Evolutionary conservation across 257 asterid species (phyloP).

Genomic region (Solanum appendiculatum): DNA sequence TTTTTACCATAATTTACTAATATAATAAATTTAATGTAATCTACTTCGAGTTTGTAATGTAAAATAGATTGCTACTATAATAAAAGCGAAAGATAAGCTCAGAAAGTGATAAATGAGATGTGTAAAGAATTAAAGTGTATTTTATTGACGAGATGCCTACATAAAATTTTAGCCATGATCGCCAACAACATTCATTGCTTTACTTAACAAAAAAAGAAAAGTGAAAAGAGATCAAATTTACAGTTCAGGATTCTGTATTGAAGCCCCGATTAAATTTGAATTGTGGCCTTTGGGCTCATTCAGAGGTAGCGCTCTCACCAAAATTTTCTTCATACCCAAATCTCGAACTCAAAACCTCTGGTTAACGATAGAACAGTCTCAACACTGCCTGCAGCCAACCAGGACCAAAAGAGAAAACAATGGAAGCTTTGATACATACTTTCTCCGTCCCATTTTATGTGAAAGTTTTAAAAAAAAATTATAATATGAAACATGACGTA

Average conservation of each 20-base stretch:
- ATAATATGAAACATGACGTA: not conserved
- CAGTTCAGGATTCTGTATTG: no score
- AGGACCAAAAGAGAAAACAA: not conserved
- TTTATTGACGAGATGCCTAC: not conserved
- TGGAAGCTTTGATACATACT: not conserved
- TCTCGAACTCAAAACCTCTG: no score
- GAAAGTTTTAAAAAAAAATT: no score
- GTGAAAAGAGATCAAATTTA: not conserved
- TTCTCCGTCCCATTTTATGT: not conserved
- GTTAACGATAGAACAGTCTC: no score
- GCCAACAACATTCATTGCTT: not conserved
- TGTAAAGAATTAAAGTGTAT: not conserved
- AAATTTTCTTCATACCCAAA: no score
- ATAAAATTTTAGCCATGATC: not conserved
- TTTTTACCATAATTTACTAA: no score
- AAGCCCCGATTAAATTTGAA: no score
- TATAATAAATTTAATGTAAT: no score
- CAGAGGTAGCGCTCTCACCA: fast-evolving
- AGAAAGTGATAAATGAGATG: not conserved
- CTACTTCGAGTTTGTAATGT: not conserved
- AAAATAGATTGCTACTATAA: not conserved
- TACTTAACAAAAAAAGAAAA: not conserved
- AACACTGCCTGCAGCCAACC: not conserved
- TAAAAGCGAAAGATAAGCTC: not conserved
- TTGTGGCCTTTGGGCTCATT: no score